These are phyloP conservation scores for Sindora glabra DNA, from an alignment of 306 rosid genomes.

Conservation along the genomic window DNA sequence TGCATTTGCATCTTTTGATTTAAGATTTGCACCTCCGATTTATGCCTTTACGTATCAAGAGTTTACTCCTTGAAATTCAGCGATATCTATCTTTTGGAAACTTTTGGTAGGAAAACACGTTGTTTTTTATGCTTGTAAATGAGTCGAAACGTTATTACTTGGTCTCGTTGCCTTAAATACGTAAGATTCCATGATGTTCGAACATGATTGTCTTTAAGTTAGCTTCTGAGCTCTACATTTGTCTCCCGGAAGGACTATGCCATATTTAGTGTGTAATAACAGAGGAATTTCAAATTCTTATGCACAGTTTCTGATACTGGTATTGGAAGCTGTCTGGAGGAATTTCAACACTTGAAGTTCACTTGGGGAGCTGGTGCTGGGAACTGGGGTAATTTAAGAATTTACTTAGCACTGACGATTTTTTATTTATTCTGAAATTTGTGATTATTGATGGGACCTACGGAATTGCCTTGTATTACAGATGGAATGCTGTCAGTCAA, in stretches of 20 bases:
- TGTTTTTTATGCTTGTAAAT: too few relatives aligned
- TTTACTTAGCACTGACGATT: not conserved
- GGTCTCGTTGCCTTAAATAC: too few relatives aligned
- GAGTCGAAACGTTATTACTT: too few relatives aligned
- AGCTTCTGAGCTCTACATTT: not conserved
- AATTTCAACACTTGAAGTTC: slow-evolving; percentile 48
- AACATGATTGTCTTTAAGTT: too few relatives aligned
- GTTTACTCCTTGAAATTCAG: too few relatives aligned
- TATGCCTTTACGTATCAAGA: too few relatives aligned
- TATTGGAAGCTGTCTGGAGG: slow-evolving; percentile 58
- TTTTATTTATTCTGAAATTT: not conserved
- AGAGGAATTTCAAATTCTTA: not conserved
- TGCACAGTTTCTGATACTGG: slow-evolving; percentile 85
- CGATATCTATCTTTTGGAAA: too few relatives aligned
- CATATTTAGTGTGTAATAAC: not conserved
- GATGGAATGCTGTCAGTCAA: slow-evolving; percentile 71
- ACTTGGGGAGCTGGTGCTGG: slow-evolving; percentile 25
- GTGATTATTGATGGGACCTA: not conserved
- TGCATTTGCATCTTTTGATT: too few relatives aligned
- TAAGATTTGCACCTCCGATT: too few relatives aligned
- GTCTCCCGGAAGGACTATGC: not conserved
- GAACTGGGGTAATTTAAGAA: slow-evolving; percentile 52
- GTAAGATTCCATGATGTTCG: too few relatives aligned
- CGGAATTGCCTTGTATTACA: slow-evolving; percentile 36
- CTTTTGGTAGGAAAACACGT: too few relatives aligned